Evolutionary conservation across 2,329 filamentous ascomycete species (phyloP), one percentile per base, ranked within the genome.

Genomic region (Aureobasidium sp.): DNA sequence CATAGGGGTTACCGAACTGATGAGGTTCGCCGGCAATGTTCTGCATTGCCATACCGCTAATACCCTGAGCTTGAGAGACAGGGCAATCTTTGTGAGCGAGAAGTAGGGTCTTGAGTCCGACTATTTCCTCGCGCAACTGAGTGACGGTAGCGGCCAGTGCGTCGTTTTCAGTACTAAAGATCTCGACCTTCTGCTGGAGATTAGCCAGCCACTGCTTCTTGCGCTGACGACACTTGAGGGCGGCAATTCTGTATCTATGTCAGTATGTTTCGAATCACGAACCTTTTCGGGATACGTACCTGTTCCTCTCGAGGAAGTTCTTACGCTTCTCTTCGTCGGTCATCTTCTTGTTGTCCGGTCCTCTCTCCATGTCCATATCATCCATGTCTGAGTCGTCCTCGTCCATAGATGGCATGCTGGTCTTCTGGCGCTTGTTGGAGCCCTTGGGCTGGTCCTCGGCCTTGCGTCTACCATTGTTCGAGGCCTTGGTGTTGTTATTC

Each of bases 171-270:
- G 83, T 87, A 65, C 88, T 92, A 71, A 91, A 97, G 67, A 96
- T 82, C 74, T 99, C 94, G 16, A 97, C 93, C 75, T 97, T 97
- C 61, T 85, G 85, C 74, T 99, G 94, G 1, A 99, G 82, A 68
- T 96, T 97, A 36, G 90, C 89, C 62, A 97, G 83, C 94, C 94
- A 99, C 73, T 97, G 94, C 82, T 99, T 99, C 82, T 99, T 99
- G 25, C 94, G 86, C 75, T 99, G 94, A 64, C 94, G 88, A 75
- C 94, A 99, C 73, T 99, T 99, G 63, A 99, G 81, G 3, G 94
- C 94, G 65, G 94, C 94, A 66, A 99, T 91, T 72, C 94, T 97
- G 30, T 48, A 27, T 29, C 44, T 3, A 48, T 30, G 63, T 76
- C 65, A 77, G 72, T 49, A 59, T 25, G 21, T 9, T 13, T 36